Conservation (phyloP, 495 filamentous ascomycete species). For the Platismatia glauca region DNA sequence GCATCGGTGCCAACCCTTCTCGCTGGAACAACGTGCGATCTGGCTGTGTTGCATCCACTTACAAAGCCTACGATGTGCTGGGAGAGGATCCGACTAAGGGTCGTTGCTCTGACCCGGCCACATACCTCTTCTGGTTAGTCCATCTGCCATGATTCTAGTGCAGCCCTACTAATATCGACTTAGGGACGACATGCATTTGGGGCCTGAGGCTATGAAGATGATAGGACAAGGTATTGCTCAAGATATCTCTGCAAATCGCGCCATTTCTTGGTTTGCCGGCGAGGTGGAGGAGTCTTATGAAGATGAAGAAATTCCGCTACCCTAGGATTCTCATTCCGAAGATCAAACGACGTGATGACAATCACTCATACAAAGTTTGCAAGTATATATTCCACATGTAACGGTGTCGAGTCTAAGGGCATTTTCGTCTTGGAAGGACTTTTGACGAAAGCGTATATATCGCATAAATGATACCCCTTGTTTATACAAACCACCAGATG, state of each 20-base stretch:
- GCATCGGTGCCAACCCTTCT: constrained; percentile 32
- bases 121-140: constrained; percentile 45
- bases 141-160: constrained; percentile 10
- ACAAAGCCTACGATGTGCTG: constrained; percentile 1
- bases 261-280: constrained; percentile 20
- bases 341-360: background rate
- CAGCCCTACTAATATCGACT: constrained; percentile 14
- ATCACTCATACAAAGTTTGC: background rate
- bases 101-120: constrained; percentile 38
- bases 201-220: constrained; percentile 40
- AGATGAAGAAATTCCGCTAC: constrained; percentile 4
- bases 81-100: background rate
- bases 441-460: constrained; percentile 5
- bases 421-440: background rate
- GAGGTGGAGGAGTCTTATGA: constrained; percentile 3
- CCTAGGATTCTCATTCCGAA: background rate
- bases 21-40: constrained; percentile 32
- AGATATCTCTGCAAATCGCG: constrained; percentile 34
- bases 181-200: constrained; percentile 48
- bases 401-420: background rate
- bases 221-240: constrained; percentile 40
- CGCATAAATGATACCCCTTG: constrained; percentile 12
- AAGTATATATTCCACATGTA: background rate
- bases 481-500: constrained; percentile 4
- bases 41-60: constrained; percentile 18